A percentile compares a stretch with the other conserved stretches of the same genome.
phyloP scores from a whole-genome alignment of 345 rosid genomes.

The Ceriops tagal region DNA sequence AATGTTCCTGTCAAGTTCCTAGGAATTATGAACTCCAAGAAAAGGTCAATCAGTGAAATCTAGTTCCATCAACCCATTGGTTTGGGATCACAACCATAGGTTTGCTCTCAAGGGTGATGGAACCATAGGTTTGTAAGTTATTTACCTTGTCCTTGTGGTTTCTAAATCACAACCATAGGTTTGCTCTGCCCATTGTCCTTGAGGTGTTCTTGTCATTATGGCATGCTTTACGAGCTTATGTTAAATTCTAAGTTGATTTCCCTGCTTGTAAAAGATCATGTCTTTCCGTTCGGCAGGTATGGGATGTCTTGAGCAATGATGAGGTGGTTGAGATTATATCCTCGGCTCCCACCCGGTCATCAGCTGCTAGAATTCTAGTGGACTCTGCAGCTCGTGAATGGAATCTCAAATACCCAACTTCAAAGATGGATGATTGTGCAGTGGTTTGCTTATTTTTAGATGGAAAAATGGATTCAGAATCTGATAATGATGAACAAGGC shows the following conservation, averaged over 20 bases:
- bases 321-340: constrained; percentile 92
- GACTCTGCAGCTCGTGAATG: constrained; percentile 89
- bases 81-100: too few relatives aligned
- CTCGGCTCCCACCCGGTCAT: constrained; percentile 70
- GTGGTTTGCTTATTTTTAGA: constrained; percentile 94
- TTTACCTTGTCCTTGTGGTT: too few relatives aligned
- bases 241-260: background rate
- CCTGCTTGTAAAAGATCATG: background rate
- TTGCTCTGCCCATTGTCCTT: too few relatives aligned
- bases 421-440: constrained; percentile 99
- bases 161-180: too few relatives aligned
- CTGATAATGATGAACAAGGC: constrained; percentile 75
- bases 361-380: constrained; percentile 82
- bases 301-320: constrained; percentile 98
- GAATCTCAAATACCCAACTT: constrained; percentile 96
- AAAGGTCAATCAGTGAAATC: too few relatives aligned
- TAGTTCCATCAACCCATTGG: too few relatives aligned
- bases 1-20: background rate
- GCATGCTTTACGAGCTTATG: background rate
- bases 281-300: constrained; percentile 49
- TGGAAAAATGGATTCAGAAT: constrained; percentile 89
- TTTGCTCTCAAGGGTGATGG: too few relatives aligned
- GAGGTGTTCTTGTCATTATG: background rate
- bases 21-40: background rate
- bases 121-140: too few relatives aligned